Evolutionary conservation across 2,329 filamentous ascomycete genomes (phyloP).

Genomic region (Talaromyces sp.): DNA sequence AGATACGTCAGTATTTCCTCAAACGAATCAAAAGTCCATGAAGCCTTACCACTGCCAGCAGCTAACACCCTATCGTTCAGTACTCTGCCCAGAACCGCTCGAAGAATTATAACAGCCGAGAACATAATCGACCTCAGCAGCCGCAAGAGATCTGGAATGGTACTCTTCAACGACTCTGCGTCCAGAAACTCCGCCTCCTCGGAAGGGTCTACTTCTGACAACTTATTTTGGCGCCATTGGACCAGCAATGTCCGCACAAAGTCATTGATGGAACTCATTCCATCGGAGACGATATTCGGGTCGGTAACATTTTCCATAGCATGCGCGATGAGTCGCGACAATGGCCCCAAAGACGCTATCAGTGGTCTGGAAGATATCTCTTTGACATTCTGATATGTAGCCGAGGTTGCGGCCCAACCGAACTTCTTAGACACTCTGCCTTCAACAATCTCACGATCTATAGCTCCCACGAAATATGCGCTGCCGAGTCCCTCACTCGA

Average conservation of each 20-base stretch:
- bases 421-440: slow-evolving; percentile 53
- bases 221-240: slow-evolving; percentile 71
- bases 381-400: slow-evolving; percentile 58
- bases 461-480: slow-evolving; percentile 69
- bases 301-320: slow-evolving; percentile 58
- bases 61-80: slow-evolving; percentile 58
- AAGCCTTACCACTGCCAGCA: slow-evolving; percentile 49
- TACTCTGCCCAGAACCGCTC: slow-evolving; percentile 67
- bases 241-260: slow-evolving; percentile 67
- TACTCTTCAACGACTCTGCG: slow-evolving; percentile 63
- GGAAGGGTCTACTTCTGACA: slow-evolving; percentile 69
- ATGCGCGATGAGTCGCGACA: slow-evolving; percentile 64
- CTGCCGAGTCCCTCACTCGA: slow-evolving; percentile 71
- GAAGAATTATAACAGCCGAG: slow-evolving; percentile 69
- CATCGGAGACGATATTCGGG: slow-evolving; percentile 40
- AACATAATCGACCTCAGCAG: slow-evolving; percentile 74
- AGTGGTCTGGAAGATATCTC: slow-evolving; percentile 58
- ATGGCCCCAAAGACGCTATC: slow-evolving; percentile 59
- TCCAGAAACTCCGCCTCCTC: slow-evolving; percentile 65
- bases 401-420: slow-evolving; percentile 62
- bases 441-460: slow-evolving; percentile 66
- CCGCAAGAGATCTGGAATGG: slow-evolving; percentile 72
- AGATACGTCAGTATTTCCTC: slow-evolving; percentile 18
- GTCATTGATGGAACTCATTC: slow-evolving; percentile 61
- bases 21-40: not conserved